Base-by-base conservation (phyloP, 2,329 filamentous ascomycete species). In the Fusarium irregulare region DNA sequence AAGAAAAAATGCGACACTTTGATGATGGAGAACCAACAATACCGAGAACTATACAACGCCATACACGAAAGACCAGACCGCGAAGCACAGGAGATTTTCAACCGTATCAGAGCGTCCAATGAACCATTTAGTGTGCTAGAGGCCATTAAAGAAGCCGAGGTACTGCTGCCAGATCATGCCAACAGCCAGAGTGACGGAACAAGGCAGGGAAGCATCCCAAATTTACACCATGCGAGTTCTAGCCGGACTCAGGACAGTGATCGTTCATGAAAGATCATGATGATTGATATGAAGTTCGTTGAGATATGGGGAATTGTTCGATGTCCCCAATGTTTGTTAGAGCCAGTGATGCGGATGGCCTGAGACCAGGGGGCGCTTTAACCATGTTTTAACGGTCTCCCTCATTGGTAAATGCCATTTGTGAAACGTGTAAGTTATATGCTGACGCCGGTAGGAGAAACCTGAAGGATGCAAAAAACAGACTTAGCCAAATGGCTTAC, bases 21-120 rank as follows among this genome's bases (percentile, higher is more conserved):
- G 12, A 50, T 65, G 30, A 20, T 59, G 4, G 62, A 65, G 12
- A 65, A 65, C 20, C 54, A 51, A 9, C 60, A 65, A 34, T 65
- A 65, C 13, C 60, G 62, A 58, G 62, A 65, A n/a, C 32, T 65
- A 1, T 65, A 65, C 42, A 45, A 27, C 16, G 60, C 62, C 20
- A 65, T 65, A 21, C 42, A 51, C 9, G 45, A 51, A 25, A 64
- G 47, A 34, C 23, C 60, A 11, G 60, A 65, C 8, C 10, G 32
- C 14, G 62, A 65, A 10, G 62, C 62, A 7, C 60, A 46, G 23
- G 60, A 65, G 4, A 60, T 65, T 3, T 65, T 59, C 13, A 50
- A 42, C 6, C 53, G 60, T 5, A n/a, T 65, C 14, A 47, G 62
- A 30, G 11, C 7, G 21, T 59, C 60, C 4, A 48, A 59, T 10